Evolutionary conservation across 225 moss, liverwort and hornwort genomes (phyloP).

Genomic region (Antitrichia curtipendula): DNA sequence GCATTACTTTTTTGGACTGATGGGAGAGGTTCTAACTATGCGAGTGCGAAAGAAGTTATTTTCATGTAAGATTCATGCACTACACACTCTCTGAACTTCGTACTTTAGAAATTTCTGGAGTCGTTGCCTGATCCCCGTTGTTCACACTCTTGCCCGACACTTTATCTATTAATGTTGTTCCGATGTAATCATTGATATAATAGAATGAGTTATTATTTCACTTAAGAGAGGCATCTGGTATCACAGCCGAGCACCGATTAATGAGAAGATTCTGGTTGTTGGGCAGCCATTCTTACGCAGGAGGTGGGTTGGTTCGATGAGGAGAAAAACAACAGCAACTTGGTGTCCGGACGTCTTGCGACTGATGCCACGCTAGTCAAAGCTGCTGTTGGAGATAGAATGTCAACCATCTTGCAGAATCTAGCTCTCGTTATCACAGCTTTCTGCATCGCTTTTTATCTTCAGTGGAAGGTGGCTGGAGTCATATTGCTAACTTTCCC

Average conservation of each 20-base stretch:
- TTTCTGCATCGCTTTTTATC: constrained; percentile 72
- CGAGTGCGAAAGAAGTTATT: constrained; percentile 80
- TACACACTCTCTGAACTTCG: not conserved
- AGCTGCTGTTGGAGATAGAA: constrained; percentile 82
- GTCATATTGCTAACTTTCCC: constrained; percentile 82
- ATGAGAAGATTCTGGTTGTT: not conserved
- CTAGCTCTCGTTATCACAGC: constrained; percentile 67
- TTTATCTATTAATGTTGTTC: not conserved
- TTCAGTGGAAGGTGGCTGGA: constrained; percentile 87
- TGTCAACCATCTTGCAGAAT: constrained; percentile 86
- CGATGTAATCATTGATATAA: not conserved
- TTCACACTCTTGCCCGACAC: not conserved
- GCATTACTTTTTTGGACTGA: constrained; percentile 83
- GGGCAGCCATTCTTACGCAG: constrained; percentile 71
- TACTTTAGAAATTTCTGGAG: not conserved
- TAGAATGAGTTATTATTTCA: not conserved
- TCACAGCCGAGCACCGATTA: not conserved
- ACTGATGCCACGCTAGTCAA: constrained; percentile 76
- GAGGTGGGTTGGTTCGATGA: constrained; percentile 98
- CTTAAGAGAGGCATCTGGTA: not conserved
- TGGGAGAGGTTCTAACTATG: constrained; percentile 89
- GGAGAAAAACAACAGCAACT: constrained; percentile 80
- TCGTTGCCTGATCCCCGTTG: not conserved
- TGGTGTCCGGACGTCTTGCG: constrained; percentile 59
- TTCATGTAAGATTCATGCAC: constrained; percentile 22